Evolutionary conservation across 1,139 yeast genomes (phyloP).

Genomic region (Nakaseomyces bracarensis): DNA sequence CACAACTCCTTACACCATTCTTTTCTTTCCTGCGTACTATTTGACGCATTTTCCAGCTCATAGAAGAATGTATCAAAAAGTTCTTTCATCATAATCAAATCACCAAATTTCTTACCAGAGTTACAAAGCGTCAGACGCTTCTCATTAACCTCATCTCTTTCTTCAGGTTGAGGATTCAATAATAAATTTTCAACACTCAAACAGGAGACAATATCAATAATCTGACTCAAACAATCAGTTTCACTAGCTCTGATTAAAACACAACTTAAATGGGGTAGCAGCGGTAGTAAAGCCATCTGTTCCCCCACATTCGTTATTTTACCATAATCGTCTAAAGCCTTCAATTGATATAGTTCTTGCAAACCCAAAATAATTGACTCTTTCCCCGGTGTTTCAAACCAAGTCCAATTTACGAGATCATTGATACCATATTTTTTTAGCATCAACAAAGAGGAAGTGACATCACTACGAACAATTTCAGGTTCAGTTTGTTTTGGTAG

Average conservation of each 20-base stretch:
- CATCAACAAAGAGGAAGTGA: conserved; percentile 74
- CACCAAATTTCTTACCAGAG: conserved; percentile 67
- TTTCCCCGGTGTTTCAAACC: conserved; percentile 87
- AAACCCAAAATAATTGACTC: conserved; percentile 71
- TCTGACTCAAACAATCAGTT: conserved; percentile 50
- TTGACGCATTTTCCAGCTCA: conserved; percentile 32
- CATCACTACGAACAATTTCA: conserved; percentile 80
- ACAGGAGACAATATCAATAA: conserved; percentile 85
- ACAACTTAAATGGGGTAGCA: conserved; percentile 87
- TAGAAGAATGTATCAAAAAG: conserved; percentile 53
- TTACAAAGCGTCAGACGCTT: conserved; percentile 57
- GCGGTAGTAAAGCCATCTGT: conserved; percentile 81
- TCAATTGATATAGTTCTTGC: conserved; percentile 65
- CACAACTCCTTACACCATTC: conserved; percentile 80
- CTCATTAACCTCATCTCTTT: conserved; percentile 65
- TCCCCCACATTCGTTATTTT: conserved; percentile 67
- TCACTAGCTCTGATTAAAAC: conserved; percentile 68
- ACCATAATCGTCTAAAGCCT: conserved; percentile 73
- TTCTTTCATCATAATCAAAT: conserved; percentile 75
- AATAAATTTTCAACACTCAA: conserved; percentile 85
- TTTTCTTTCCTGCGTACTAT: conserved; percentile 31
- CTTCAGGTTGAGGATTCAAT: conserved; percentile 69
- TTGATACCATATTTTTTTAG: conserved; percentile 76
- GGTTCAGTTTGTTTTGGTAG: conserved; percentile 81
- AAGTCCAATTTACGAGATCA: conserved; percentile 77